Percentiles rank a stretch among this genome's conserved stretches.
Conservation (phyloP, 2,329 filamentous ascomycete genomes). For the Lachnellula willkommii region DNA sequence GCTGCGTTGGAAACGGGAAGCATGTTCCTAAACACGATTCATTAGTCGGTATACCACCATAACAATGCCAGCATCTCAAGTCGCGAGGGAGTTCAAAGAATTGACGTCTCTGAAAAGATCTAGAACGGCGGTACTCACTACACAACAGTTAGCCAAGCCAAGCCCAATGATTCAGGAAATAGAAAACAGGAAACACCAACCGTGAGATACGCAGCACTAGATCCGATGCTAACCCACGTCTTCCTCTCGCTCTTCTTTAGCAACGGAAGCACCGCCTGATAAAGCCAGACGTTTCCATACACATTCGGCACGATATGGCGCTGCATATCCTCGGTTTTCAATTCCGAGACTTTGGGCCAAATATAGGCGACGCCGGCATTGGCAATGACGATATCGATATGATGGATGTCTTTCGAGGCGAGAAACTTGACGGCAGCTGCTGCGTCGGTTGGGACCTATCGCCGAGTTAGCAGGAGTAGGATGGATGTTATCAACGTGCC, state of each 20-base stretch:
- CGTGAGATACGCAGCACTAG: slow-evolving; percentile 10
- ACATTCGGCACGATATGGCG: slow-evolving; percentile 28
- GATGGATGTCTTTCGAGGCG: slow-evolving; percentile 24
- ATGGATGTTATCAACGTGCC: no score
- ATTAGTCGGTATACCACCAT: background rate
- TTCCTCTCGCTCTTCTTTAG: slow-evolving; percentile 29
- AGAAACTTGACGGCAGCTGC: slow-evolving; percentile 26
- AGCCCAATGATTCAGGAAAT: background rate
- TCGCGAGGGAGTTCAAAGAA: no score
- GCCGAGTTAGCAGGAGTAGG: no score
- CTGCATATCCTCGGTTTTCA: slow-evolving; percentile 26
- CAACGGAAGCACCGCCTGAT: slow-evolving; percentile 29
- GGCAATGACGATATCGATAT: slow-evolving; percentile 35
- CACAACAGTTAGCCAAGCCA: no score
- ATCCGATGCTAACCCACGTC: slow-evolving; percentile 32
- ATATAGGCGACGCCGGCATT: slow-evolving; percentile 33
- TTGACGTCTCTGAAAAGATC: no score
- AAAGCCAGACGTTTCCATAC: slow-evolving; percentile 30
- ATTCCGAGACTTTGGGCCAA: slow-evolving; percentile 30
- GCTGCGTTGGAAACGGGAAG: slow-evolving; percentile 20
- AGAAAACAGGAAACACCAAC: slow-evolving; percentile 2
- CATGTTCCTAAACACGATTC: slow-evolving; percentile 9
- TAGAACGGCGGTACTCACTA: no score
- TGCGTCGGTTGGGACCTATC: slow-evolving; percentile 21
- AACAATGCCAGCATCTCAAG: no score